A percentile compares a stretch with the other conserved stretches of the same genome.
Conservation (phyloP, 116 monocot genomes). For the Papilionanthe hybrid region DNA sequence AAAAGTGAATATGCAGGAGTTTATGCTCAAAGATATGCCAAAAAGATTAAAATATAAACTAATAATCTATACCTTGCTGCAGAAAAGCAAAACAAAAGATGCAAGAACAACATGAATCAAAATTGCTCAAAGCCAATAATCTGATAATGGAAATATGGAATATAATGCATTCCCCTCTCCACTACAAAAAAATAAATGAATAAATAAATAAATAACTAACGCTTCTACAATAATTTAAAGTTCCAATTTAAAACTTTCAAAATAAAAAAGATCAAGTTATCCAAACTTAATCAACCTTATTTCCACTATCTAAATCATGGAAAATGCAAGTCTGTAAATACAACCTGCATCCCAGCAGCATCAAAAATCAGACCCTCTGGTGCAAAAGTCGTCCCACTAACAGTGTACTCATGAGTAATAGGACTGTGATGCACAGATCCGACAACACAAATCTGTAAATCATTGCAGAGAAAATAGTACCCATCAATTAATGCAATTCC, state of each 20-base stretch:
- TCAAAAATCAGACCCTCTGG: constrained; percentile 95
- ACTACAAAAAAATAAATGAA: background rate
- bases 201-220: no score
- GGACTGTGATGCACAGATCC: constrained; percentile 81
- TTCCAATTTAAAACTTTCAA: background rate
- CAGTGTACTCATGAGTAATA: constrained; percentile 66
- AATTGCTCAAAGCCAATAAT: background rate
- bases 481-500: background rate
- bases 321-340: background rate
- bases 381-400: constrained; percentile 93
- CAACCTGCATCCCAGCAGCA: constrained; percentile 65
- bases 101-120: background rate
- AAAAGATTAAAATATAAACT: background rate
- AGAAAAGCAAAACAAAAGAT: background rate
- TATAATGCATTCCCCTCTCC: background rate
- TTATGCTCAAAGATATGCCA: background rate
- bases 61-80: background rate
- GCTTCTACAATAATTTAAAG: background rate
- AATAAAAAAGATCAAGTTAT: background rate
- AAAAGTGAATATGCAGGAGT: no score
- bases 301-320: constrained; percentile 1
- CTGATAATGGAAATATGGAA: background rate
- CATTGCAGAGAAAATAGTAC: constrained; percentile 7
- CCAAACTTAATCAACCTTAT: background rate
- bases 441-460: constrained; percentile 77